Percentiles rank a stretch among this genome's conserved stretches.
phyloP scores from a whole-genome alignment of 306 rosid species.

The Carpinus viminea region DNA sequence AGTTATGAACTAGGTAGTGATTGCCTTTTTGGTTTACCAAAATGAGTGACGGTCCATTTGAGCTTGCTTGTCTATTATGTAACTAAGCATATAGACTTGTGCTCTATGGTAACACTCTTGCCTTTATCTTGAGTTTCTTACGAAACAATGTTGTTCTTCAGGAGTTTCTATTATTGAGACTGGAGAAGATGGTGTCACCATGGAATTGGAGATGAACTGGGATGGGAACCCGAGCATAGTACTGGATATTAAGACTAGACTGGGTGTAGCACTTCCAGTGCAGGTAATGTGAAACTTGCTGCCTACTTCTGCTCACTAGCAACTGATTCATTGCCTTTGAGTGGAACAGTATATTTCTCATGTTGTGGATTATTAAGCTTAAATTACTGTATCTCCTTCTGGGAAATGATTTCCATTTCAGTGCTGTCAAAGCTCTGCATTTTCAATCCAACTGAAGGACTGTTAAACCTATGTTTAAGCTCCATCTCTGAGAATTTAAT shows the following conservation, averaged over 20 bases:
- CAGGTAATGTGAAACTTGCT: conserved; percentile 55
- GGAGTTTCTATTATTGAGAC: conserved; percentile 83
- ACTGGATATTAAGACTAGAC: conserved; percentile 77
- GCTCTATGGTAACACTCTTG: background rate
- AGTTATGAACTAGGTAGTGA: background rate
- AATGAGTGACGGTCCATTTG: background rate
- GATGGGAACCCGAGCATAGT: conserved; percentile 95
- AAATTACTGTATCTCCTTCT: background rate
- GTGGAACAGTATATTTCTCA: background rate
- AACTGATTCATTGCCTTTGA: conserved; percentile 17
- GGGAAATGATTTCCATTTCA: conserved; percentile 6
- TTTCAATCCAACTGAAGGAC: conserved; percentile 26
- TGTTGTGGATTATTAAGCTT: background rate
- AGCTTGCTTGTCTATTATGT: background rate
- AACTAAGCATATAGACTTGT: background rate
- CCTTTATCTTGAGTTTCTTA: conserved; percentile 23
- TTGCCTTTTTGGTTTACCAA: background rate
- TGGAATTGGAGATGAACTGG: conserved; percentile 99
- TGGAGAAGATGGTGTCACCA: conserved; percentile 64
- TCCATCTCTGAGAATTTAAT: conserved; percentile 5
- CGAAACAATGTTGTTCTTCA: conserved; percentile 38
- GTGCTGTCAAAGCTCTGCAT: conserved; percentile 12
- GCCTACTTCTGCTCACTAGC: conserved; percentile 8
- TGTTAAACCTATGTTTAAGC: conserved; percentile 2
- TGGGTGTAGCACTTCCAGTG: conserved; percentile 83